A percentile compares a stretch with the other conserved stretches of the same genome.
Conservation (phyloP, 352 stramenopile species). For the Pythium guiyangense region DNA sequence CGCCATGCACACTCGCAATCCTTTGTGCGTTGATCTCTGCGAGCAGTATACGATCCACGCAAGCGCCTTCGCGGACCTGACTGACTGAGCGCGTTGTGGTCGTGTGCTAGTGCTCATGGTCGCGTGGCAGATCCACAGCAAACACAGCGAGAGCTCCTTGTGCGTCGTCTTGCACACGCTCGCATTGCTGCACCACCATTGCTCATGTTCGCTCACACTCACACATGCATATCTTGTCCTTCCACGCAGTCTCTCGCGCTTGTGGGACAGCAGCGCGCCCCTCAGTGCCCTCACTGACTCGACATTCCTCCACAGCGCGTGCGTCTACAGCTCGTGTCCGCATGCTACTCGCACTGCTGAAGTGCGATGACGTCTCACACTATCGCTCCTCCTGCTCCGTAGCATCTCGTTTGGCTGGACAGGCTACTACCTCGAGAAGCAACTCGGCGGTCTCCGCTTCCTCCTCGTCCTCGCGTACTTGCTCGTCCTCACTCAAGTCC, state of each 20-base stretch:
- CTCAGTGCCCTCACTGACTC: conserved; percentile 4
- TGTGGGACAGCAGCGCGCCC: conserved; percentile 2
- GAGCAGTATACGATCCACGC: too few relatives aligned
- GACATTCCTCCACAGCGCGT: conserved; percentile 14
- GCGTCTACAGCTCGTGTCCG: background rate
- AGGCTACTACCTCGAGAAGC: conserved; percentile 22
- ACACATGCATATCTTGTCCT: background rate
- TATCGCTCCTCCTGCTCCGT: background rate
- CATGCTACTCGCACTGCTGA: too few relatives aligned
- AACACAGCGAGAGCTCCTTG: conserved; percentile 9
- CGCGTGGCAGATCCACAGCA: conserved; percentile 7
- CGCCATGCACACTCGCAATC: conserved; percentile 12
- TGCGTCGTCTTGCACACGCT: background rate
- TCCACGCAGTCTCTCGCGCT: conserved; percentile 1
- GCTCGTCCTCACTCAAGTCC: conserved; percentile 17
- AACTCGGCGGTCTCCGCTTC: conserved; percentile 20
- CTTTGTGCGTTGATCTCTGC: conserved; percentile 7
- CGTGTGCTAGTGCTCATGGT: conserved; percentile 8
- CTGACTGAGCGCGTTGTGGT: background rate
- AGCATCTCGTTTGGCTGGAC: conserved; percentile 25
- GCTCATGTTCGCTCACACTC: background rate
- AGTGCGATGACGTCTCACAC: background rate
- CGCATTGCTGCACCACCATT: background rate
- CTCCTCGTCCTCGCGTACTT: conserved; percentile 14
- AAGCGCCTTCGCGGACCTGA: too few relatives aligned